phyloP scores from a whole-genome alignment of 345 rosid genomes.

The Ricinus communis region DNA sequence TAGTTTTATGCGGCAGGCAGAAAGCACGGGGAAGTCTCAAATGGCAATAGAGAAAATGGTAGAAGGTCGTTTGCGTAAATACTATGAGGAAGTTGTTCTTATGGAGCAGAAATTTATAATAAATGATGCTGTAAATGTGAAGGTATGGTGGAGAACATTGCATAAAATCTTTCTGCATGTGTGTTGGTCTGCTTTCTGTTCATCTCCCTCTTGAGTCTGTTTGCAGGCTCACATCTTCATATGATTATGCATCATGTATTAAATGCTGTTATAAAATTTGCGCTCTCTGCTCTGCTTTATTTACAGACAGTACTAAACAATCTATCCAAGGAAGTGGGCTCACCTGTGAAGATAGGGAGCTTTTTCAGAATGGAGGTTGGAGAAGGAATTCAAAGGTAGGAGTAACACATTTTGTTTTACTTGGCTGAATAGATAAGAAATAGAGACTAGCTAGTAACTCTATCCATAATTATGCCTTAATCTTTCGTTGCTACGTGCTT shows the following conservation, averaged over 20 bases:
- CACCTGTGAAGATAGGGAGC: slow-evolving; percentile 68
- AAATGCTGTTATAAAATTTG: neutral
- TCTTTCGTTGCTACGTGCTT: slow-evolving; percentile 2
- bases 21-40: slow-evolving; percentile 71
- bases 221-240: neutral
- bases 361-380: slow-evolving; percentile 97
- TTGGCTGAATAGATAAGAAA: neutral
- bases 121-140: slow-evolving; percentile 62
- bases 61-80: slow-evolving; percentile 94
- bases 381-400: slow-evolving; percentile 90
- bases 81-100: slow-evolving; percentile 85
- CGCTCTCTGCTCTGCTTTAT: neutral
- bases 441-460: slow-evolving; percentile 3
- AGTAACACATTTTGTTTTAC: neutral
- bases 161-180: neutral
- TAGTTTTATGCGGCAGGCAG: slow-evolving; percentile 63
- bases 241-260: neutral
- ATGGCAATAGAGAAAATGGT: slow-evolving; percentile 92
- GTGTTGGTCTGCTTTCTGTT: neutral
- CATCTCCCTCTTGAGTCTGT: neutral
- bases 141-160: slow-evolving; percentile 42
- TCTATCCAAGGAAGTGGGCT: slow-evolving; percentile 77
- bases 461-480: neutral
- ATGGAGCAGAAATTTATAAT: slow-evolving; percentile 87
- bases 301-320: slow-evolving; percentile 60